These are phyloP conservation scores for Malus hybrid DNA, from an alignment of 331 rosid genomes.

Conservation along the genomic window DNA sequence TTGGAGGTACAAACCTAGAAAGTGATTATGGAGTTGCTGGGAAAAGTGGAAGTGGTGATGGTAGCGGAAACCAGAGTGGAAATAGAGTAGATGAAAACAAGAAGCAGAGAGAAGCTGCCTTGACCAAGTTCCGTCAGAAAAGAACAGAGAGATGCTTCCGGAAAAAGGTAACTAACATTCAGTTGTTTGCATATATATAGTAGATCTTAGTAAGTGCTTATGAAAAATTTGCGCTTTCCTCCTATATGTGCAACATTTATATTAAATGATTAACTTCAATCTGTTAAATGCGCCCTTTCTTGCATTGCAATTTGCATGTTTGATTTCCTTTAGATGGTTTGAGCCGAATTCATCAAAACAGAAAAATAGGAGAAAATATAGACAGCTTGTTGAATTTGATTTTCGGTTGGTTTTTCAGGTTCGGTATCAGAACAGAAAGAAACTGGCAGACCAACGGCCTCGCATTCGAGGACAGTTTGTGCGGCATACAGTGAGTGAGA, in stretches of 20 bases:
- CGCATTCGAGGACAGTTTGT: slow-evolving; percentile 65
- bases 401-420: slow-evolving; percentile 36
- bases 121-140: slow-evolving; percentile 69
- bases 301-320: neutral
- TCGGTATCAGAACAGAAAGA: slow-evolving; percentile 68
- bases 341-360: neutral
- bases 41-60: slow-evolving; percentile 60
- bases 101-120: slow-evolving; percentile 71
- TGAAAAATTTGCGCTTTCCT: neutral
- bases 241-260: neutral
- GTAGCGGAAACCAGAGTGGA: slow-evolving; percentile 48
- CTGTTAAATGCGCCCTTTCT: neutral
- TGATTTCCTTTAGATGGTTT: neutral
- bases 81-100: slow-evolving; percentile 44
- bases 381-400: slow-evolving; percentile 8
- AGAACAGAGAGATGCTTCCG: slow-evolving; percentile 67
- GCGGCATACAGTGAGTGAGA: slow-evolving; percentile 39
- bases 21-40: slow-evolving; percentile 42
- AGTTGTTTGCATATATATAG: neutral
- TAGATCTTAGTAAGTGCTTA: neutral
- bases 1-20: slow-evolving; percentile 51
- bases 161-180: slow-evolving; percentile 48
- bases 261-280: neutral
- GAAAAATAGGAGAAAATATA: neutral
- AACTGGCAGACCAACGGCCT: slow-evolving; percentile 66